Conservation (phyloP, 2,329 filamentous ascomycete species). For the Claviceps spartinae region DNA sequence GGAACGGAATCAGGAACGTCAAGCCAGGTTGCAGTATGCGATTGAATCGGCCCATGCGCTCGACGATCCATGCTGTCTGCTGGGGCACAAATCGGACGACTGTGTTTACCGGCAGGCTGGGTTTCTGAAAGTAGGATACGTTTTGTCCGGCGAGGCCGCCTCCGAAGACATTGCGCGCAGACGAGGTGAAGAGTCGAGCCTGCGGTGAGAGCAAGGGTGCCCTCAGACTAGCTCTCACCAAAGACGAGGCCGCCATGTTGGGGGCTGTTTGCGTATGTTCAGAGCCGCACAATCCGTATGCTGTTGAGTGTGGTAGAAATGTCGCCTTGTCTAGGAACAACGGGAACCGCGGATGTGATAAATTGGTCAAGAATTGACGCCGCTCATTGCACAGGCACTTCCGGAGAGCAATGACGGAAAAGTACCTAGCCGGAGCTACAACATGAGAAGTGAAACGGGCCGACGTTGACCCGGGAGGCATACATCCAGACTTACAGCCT, state of each 20-base stretch:
- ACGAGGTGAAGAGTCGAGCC: constrained; percentile 18
- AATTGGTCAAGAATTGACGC: too few relatives aligned
- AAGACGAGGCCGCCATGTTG: constrained; percentile 4
- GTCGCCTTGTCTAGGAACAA: not conserved
- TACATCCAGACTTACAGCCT: too few relatives aligned
- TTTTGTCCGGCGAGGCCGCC: constrained; percentile 22
- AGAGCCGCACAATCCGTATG: constrained; percentile 4
- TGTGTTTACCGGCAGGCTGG: constrained; percentile 76
- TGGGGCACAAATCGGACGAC: constrained; percentile 96
- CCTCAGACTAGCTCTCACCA: constrained; percentile 6
- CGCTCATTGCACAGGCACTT: too few relatives aligned
- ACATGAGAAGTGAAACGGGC: not conserved
- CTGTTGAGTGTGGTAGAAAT: not conserved
- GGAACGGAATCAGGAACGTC: constrained; percentile 73
- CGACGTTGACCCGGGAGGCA: constrained; percentile 8
- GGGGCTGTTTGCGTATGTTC: constrained; percentile 5
- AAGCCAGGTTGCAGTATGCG: constrained; percentile 85
- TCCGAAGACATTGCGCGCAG: constrained; percentile 19
- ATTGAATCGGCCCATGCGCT: constrained; percentile 97
- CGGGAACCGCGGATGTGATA: not conserved
- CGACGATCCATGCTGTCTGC: constrained; percentile 98
- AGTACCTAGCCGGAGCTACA: not conserved
- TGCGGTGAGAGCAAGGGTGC: constrained; percentile 6
- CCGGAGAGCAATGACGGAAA: too few relatives aligned
- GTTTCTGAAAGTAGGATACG: constrained; percentile 68